Evolutionary conservation across 2,329 filamentous ascomycete species (phyloP), one percentile per base, ranked within the genome.

Genomic region (Fusarium nurragi): DNA sequence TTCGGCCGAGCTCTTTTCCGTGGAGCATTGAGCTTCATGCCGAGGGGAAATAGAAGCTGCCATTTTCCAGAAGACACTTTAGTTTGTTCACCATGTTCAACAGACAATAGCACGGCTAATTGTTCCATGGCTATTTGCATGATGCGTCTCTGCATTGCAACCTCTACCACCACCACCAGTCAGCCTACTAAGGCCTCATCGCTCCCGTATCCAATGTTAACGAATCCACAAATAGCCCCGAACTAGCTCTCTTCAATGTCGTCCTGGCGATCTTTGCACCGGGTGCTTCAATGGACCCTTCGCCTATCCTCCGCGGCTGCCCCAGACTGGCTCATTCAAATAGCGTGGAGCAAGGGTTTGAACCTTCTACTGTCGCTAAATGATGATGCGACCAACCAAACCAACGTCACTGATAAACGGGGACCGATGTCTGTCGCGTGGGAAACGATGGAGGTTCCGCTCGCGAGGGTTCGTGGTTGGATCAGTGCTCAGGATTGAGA

Each of bases 1-100:
- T 44, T 62, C 28, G 32, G 21, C 58, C 58, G 53, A 56, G 32
- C 16, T 16, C 10, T 22, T 26, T 26, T 53, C 30, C 11, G n/a
- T 19, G 16, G 21, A 26, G 14, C 18, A 18, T 11, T 30, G 26
- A n/a, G 16, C n/a, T 34, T 34, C 6, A 18, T 34, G 32, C 32
- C 32, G 32, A 34, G 32, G 32, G 16, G 16, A 16, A n/a, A n/a
- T 34, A 16, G 16, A 14, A 4, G 26, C 26, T 14, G 21, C 5
- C 5, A 4, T 40, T 49, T 25, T 21, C 19, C 14, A 18, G 19
- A 18, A 39, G 11, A 49, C 8, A 19, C 14, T n/a, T 25, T 8
- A 23, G 44, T 11, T 3, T 40, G 18, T 30, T 13, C 6, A 14
- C 13, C 8, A 14, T 34, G 37, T 32, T 25, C 44, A 16, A 19